Base-by-base conservation (phyloP, 805 yeast species). In the Wickerhamomyces hampshirensis region DNA sequence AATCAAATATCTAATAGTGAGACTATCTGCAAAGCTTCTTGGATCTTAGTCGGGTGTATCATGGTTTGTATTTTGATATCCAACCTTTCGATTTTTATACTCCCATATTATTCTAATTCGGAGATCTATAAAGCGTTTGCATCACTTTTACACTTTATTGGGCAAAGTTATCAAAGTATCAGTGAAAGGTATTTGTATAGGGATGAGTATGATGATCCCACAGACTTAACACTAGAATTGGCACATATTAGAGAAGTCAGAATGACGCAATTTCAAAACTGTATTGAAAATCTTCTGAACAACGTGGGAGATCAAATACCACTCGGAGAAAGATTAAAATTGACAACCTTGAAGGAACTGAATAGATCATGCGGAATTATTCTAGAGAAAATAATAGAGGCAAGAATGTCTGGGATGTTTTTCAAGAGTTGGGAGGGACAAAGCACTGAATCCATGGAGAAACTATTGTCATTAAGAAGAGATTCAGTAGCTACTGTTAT, bases 221-320 rank as follows among this genome's bases (percentile, higher is more conserved):
- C 75, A 0, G 69, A 62, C 8, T 37, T 68, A 29, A 62, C 73
- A 1, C 42, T 68, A 24, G 65, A 63, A 30, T 51, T 67, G 31
- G 66, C 73, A 0, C 68, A 64, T 39, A 66, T 69, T 23, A 56
- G 75, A 37, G 77, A 72, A 46, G 68, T 69, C 9, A 60, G 76
- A 49, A 57, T 71, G 55, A 59, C 71, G 2, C 73, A 69, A 44
- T 62, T 62, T 39, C 44, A 69, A 9, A 53, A 51, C 13, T 71
- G 74, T 0, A 50, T 69, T 12, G 55, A 53, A 33, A 63, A 61
- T 8, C 39, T 72, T 12, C 38, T 72, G 15, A 35, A 42, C 11
- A 60, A 57, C 42, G 63, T 72, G 0, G 42, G 47, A 14, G 52
- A 50, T 6, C 74, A 71, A 39, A 62, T 66, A 17, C 58, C 57